These are phyloP conservation scores for Paraphaeosphaeria sporulosa DNA, from an alignment of 2,329 filamentous ascomycete species.

Conservation along the genomic window DNA sequence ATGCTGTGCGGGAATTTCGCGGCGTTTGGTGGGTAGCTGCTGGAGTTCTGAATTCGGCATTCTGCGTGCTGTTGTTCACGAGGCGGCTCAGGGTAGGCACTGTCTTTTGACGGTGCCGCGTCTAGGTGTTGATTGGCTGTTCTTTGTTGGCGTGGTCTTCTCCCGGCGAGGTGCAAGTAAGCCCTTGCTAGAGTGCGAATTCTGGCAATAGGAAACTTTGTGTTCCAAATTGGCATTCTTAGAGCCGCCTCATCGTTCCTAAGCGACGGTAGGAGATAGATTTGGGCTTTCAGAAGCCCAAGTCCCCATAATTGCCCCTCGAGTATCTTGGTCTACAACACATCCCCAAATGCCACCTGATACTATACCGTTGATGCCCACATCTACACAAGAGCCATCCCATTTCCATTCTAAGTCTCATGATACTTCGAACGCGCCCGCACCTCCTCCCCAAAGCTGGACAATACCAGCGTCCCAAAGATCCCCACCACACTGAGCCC, in stretches of 20 bases:
- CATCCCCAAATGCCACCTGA: no score
- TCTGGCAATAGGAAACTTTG: no score
- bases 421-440: background rate
- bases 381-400: background rate
- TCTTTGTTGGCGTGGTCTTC: no score
- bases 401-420: background rate
- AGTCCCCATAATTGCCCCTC: no score
- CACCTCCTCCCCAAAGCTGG: background rate
- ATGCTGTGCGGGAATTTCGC: slow-evolving; percentile 33
- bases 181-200: no score
- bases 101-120: background rate
- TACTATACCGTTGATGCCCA: no score
- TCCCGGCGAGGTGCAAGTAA: no score
- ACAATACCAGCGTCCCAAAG: background rate
- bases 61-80: slow-evolving; percentile 21
- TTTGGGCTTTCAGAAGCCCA: no score
- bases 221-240: no score
- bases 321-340: no score
- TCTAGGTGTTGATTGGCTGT: background rate
- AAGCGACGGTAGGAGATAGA: no score
- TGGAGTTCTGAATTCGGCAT: slow-evolving; percentile 33
- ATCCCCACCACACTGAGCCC: background rate
- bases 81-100: slow-evolving; percentile 25
- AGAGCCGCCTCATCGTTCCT: no score
- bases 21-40: slow-evolving; percentile 47